Evolutionary conservation across 148 eudicot genomes (phyloP), one percentile per base, ranked within the genome.

Genomic region (Rhododendron molle): DNA sequence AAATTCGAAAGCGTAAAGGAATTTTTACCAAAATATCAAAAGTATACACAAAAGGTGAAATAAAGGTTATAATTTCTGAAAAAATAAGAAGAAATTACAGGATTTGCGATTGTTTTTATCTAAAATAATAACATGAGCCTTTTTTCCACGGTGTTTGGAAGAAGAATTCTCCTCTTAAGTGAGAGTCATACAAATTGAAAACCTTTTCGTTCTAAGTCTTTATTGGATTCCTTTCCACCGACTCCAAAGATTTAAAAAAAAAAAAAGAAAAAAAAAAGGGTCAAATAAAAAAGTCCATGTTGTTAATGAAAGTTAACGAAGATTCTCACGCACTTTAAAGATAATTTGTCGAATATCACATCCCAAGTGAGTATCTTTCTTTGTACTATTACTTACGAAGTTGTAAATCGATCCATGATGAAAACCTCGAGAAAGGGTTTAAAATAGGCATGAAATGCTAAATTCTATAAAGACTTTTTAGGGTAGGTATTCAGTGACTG

Each of bases 181-280:
- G 81, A 36, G 32, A 46, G 16, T 78, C 18, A 12, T n/a, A 43
- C 18, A 46, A 78, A 78, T 74, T 34, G 78, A 36, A 36, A 30
- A 26, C 32, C 11, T 26, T n/a, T 69, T 69, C 74, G 32, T 69
- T 73, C 18, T n/a, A 1, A 3, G 5, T 12, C 84, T 83, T 65
- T 7, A 44, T 83, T 83, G 77, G 84, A 83, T 83, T 65, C 84
- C 83, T 56, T 65, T 43, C 47, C 32, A 67, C 84, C 77, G n/a
- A 28, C 69, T n/a, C 34, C 58, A 43, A 38, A 36, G 67, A 81
- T 54, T n/a, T n/a, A n/a, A n/a, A n/a, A n/a, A n/a, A n/a, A n/a
- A n/a, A n/a, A n/a, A n/a, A n/a, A n/a, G n/a, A n/a, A n/a, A n/a
- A n/a, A 21, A 60, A 38, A 60, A 82, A 40, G 5, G 11, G 38